Evolutionary conservation across 2,329 filamentous ascomycete species (phyloP).

Genomic region (Sphaerulina vaccinii): DNA sequence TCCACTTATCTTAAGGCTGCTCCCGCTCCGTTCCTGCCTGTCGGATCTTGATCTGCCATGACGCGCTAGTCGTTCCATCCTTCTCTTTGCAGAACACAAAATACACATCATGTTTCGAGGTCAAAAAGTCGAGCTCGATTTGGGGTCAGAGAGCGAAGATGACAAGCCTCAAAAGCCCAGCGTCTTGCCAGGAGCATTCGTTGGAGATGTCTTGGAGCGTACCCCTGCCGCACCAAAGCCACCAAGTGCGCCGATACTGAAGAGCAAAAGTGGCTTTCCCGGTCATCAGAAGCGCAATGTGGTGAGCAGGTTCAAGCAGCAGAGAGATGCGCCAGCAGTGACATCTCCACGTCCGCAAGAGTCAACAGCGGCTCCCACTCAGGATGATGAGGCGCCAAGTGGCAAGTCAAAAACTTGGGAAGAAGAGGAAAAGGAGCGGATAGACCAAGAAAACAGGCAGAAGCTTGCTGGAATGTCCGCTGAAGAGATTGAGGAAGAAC

Average conservation of each 20-base stretch:
- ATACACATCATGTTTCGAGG: slow-evolving; percentile 48
- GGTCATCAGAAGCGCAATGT: slow-evolving; percentile 74
- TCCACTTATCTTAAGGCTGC: too few relatives aligned
- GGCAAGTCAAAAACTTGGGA: slow-evolving; percentile 36
- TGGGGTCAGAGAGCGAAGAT: slow-evolving; percentile 48
- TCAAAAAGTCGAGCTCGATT: slow-evolving; percentile 60
- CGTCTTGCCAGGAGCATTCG: slow-evolving; percentile 43
- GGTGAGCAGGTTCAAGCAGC: slow-evolving; percentile 77
- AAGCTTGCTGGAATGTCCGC: slow-evolving; percentile 75
- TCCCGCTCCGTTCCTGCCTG: not conserved
- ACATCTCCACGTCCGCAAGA: not conserved
- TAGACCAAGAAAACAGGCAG: slow-evolving; percentile 78
- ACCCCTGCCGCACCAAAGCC: slow-evolving; percentile 58
- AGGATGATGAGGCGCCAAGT: slow-evolving; percentile 6
- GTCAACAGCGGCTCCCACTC: not conserved
- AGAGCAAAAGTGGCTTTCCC: slow-evolving; percentile 71
- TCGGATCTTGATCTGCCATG: not conserved
- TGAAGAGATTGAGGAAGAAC: slow-evolving; percentile 76
- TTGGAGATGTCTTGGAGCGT: slow-evolving; percentile 80
- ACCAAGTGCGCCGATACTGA: slow-evolving; percentile 61
- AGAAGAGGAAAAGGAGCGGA: slow-evolving; percentile 64
- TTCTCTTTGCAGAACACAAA: not conserved
- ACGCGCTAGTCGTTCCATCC: not conserved
- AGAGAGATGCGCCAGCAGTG: slow-evolving; percentile 32
- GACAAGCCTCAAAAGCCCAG: slow-evolving; percentile 15